Evolutionary conservation across 1,284 basidiomycete species (phyloP).

Genomic region (Heterobasidion irregulare): DNA sequence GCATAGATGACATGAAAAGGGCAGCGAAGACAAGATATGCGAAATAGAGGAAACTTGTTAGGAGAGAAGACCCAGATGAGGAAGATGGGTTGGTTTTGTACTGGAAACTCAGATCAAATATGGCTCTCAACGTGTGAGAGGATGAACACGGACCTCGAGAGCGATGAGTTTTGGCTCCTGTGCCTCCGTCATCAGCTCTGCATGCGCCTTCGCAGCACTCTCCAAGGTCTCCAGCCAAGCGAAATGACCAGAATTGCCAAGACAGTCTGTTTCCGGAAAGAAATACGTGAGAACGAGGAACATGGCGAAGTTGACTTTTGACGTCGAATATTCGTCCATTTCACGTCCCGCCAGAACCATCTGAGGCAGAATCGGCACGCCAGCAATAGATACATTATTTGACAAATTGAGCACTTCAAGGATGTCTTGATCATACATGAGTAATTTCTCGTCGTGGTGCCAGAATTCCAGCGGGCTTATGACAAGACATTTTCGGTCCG

Average conservation of each 20-base stretch:
- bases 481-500: constrained; percentile 50
- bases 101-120: background rate
- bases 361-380: constrained; percentile 53
- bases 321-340: constrained; percentile 38
- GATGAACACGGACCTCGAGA: constrained; percentile 43
- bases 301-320: constrained; percentile 51
- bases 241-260: constrained; percentile 49
- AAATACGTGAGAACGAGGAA: constrained; percentile 74
- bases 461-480: constrained; percentile 72
- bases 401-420: constrained; percentile 44
- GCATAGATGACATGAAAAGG: constrained; percentile 75
- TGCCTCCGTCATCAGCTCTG: constrained; percentile 35
- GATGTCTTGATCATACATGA: constrained; percentile 49
- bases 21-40: constrained; percentile 77
- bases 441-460: constrained; percentile 46
- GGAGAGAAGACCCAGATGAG: constrained; percentile 24
- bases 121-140: background rate
- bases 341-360: constrained; percentile 74
- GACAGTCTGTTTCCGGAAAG: constrained; percentile 66
- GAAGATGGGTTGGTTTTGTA: constrained; percentile 27
- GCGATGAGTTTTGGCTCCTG: constrained; percentile 61
- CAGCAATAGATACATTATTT: constrained; percentile 46
- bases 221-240: constrained; percentile 55
- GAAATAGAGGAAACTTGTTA: constrained; percentile 68
- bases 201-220: constrained; percentile 32